Evolutionary conservation across 345 rosid genomes (phyloP).

Genomic region (Aurinia saxatilis): DNA sequence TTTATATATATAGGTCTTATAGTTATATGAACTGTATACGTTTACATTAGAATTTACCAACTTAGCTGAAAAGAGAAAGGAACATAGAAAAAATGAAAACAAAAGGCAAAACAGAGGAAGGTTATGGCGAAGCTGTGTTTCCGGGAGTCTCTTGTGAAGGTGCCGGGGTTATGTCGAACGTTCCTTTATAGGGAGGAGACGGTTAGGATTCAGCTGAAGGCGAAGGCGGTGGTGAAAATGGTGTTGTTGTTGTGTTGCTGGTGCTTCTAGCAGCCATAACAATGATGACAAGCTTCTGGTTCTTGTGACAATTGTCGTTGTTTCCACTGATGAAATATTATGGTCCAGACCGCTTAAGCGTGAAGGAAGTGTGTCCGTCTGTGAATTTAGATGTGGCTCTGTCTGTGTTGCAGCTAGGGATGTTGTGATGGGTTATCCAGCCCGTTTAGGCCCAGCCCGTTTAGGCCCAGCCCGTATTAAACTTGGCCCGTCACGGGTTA

Average conservation of each 20-base stretch:
- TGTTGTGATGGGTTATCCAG: no score
- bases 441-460: no score
- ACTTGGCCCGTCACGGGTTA: no score
- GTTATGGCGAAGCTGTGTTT: conserved; percentile 31
- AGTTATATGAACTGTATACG: neutral
- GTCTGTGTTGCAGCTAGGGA: conserved; percentile 37
- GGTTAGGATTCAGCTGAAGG: conserved; percentile 30
- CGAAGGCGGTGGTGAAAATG: conserved; percentile 22
- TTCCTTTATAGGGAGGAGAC: conserved; percentile 32
- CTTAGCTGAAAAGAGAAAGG: conserved; percentile 1
- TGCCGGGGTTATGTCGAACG: conserved; percentile 33
- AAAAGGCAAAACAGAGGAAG: conserved; percentile 10
- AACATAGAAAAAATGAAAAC: neutral
- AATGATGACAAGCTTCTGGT: conserved; percentile 40
- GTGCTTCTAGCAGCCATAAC: conserved; percentile 57
- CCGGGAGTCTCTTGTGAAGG: conserved; percentile 18
- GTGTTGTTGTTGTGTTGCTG: conserved; percentile 8
- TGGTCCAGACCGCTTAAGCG: conserved; percentile 44
- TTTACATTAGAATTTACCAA: conserved; percentile 12
- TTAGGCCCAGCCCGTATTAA: no score
- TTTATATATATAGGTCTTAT: neutral
- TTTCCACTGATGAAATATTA: conserved; percentile 64
- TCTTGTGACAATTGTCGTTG: conserved; percentile 49
- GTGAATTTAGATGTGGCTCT: conserved; percentile 22
- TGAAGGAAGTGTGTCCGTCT: conserved; percentile 54